Base-by-base conservation (phyloP, 352 stramenopile species). In the Pythium apleroticum region DNA sequence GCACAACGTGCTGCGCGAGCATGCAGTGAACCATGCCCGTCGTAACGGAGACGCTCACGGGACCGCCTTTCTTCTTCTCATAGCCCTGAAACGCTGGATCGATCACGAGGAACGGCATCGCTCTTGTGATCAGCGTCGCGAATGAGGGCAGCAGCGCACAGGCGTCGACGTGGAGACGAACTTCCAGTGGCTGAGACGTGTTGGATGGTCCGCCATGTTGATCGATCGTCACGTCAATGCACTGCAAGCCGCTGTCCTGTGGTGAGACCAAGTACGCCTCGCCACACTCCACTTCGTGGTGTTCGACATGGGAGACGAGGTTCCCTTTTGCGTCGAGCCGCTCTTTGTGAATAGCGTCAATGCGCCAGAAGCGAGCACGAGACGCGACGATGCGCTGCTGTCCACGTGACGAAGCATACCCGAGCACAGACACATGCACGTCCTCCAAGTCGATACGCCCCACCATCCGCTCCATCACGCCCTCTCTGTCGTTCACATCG, bases 11-110 rank as follows among this genome's bases (percentile, higher is more conserved):
- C 53, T 90, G 71, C 0, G 80, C 80, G 30, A 86, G 68, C 59
- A 88, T 64, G 50, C 79, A 84, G 31, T 89, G 67, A 1, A 89
- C 78, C 30, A 78, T 75, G 2, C 84, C 81, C 27, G 84, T 90
- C 2, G 81, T 86, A 28, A 90, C 77, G 0, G 84, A 92, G 17
- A 90, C 62, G 22, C 78, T 78, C 41, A 88, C 57, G 0, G 76
- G 70, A 12, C 39, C 49, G 0, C 63, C 61, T 15, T 68, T 64
- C 22, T 63, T 58, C 39, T 77, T 73, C 15, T 63, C 62, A 49
- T 83, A 83, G 2, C 71, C 63, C 9, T 60, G 60, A 33, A 89
- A 58, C 4, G 67, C 58, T 4, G 78, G 75, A 39, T 85, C 63
- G n/a, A 78, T 72, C 3, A 71, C 72, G 24, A 87, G 39, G 31